phyloP scores from a whole-genome alignment of 140 eudicot genomes.

The Artemisia princeps region DNA sequence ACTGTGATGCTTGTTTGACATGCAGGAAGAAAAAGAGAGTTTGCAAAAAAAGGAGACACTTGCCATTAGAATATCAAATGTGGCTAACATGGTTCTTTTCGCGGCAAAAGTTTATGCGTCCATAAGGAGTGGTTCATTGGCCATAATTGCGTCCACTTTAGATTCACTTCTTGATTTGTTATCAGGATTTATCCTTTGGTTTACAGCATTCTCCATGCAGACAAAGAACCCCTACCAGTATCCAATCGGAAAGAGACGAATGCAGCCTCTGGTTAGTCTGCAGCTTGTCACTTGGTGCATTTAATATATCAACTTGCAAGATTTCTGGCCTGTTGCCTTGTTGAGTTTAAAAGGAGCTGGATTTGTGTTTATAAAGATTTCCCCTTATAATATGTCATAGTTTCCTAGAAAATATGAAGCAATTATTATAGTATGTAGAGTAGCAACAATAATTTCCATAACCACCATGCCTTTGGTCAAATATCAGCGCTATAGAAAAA shows the following conservation, averaged over 20 bases:
- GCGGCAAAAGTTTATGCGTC: constrained; percentile 78
- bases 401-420: constrained; percentile 1
- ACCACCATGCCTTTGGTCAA: too few species aligned
- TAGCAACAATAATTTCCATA: too few species aligned
- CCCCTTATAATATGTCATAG: background rate
- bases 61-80: constrained; percentile 62
- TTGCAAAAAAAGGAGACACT: constrained; percentile 60
- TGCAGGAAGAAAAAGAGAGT: constrained; percentile 63
- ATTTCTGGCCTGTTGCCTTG: constrained; percentile 6
- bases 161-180: constrained; percentile 74
- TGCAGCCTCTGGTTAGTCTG: constrained; percentile 80
- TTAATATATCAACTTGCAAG: constrained; percentile 10
- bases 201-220: constrained; percentile 75
- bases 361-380: background rate
- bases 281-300: constrained; percentile 3
- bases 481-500: too few species aligned
- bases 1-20: constrained; percentile 14
- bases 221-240: constrained; percentile 63
- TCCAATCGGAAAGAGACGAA: constrained; percentile 77
- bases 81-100: constrained; percentile 74
- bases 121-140: constrained; percentile 60
- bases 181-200: constrained; percentile 79
- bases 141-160: constrained; percentile 68
- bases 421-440: constrained; percentile 9
- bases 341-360: background rate